Conservation (phyloP, 2,329 filamentous ascomycete genomes). For the Alternaria longipes region DNA sequence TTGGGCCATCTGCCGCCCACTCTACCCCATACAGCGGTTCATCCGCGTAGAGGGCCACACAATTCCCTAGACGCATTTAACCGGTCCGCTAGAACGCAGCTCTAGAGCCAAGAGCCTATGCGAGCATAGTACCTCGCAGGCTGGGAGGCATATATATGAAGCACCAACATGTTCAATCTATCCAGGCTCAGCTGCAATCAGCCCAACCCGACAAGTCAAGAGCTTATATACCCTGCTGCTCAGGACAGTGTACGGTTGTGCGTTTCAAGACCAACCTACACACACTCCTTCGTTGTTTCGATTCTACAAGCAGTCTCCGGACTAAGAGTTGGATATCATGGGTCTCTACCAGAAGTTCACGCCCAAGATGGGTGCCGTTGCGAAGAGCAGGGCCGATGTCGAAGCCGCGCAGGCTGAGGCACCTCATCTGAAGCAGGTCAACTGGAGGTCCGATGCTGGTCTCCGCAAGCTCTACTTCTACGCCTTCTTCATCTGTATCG, state of each 20-base stretch:
- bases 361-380: slow-evolving; percentile 30
- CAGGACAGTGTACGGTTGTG: slow-evolving; percentile 24
- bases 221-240: slow-evolving; percentile 30
- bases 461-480: slow-evolving; percentile 66
- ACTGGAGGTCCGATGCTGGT: slow-evolving; percentile 65
- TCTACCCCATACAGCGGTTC: slow-evolving; percentile 33
- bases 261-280: slow-evolving; percentile 20
- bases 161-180: slow-evolving; percentile 25
- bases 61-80: slow-evolving; percentile 35
- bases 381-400: slow-evolving; percentile 34
- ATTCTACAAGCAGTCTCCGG: slow-evolving; percentile 10
- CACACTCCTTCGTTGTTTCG: slow-evolving; percentile 15
- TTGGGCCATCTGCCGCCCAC: slow-evolving; percentile 24
- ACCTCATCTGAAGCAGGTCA: slow-evolving; percentile 61
- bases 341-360: slow-evolving; percentile 31
- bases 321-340: slow-evolving; percentile 28
- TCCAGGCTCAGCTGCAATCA: slow-evolving; percentile 27
- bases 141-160: slow-evolving; percentile 39
- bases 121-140: slow-evolving; percentile 18
- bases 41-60: slow-evolving; percentile 31
- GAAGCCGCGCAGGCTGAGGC: slow-evolving; percentile 58
- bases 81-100: slow-evolving; percentile 42
- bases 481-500: slow-evolving; percentile 61
- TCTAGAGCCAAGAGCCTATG: slow-evolving; percentile 29
- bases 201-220: slow-evolving; percentile 23